Conservation (phyloP, 2,329 filamentous ascomycete species). For the Sporothrix mexicana region DNA sequence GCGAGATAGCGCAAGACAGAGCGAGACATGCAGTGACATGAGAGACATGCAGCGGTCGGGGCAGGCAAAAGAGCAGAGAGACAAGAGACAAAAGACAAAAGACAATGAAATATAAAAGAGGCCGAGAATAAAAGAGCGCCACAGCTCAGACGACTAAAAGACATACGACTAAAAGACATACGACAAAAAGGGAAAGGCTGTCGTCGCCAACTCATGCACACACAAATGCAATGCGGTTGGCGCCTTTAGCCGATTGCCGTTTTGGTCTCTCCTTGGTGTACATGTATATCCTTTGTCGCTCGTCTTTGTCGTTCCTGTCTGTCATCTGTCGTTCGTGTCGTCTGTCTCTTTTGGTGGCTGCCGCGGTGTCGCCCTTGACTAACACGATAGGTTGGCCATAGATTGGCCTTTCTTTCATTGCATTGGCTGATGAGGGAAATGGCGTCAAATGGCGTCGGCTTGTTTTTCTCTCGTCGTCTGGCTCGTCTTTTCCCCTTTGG, state of each 20-base stretch:
- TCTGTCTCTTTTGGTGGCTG: neutral
- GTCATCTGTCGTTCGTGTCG: neutral
- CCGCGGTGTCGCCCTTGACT: neutral
- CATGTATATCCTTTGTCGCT: neutral
- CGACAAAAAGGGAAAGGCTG: no score
- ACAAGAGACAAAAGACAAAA: neutral
- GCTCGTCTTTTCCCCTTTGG: neutral
- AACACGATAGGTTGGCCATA: neutral
- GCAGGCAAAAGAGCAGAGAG: neutral
- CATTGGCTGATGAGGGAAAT: constrained; percentile 9
- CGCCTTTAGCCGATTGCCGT: constrained; percentile 3
- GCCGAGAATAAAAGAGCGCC: neutral
- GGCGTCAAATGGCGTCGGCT: neutral
- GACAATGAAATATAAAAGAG: neutral
- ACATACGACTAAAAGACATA: neutral
- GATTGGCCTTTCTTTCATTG: neutral
- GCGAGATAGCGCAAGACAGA: constrained; percentile 17
- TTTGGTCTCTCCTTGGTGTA: neutral
- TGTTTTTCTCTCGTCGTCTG: neutral
- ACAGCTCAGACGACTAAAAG: neutral
- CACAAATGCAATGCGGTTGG: neutral
- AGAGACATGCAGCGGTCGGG: neutral
- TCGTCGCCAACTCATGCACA: neutral
- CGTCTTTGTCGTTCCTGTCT: neutral
- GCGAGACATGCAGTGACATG: constrained; percentile 13